Evolutionary conservation across 495 filamentous ascomycete genomes (phyloP).

Genomic region (Penicillium antarcticum): DNA sequence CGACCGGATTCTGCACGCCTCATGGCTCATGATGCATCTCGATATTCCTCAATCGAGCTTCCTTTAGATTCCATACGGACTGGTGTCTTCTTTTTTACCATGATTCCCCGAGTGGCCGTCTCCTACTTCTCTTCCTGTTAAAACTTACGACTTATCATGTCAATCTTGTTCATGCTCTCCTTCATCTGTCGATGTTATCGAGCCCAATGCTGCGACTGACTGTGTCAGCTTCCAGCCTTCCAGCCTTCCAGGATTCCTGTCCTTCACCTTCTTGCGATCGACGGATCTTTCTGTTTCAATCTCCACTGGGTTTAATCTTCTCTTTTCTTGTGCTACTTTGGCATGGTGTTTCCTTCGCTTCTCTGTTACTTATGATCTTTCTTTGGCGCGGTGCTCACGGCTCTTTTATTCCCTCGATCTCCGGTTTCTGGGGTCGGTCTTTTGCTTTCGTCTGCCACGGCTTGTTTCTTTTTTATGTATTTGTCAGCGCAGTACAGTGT

Average conservation of each 20-base stretch:
- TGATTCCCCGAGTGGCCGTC: constrained; percentile 3
- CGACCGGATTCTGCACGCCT: constrained; percentile 21
- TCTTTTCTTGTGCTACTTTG: constrained; percentile 10
- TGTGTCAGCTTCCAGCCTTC: background rate
- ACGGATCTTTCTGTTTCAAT: constrained; percentile 9
- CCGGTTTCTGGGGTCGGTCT: constrained; percentile 12
- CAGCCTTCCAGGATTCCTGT: constrained; percentile 8
- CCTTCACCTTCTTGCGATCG: background rate
- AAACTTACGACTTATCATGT: constrained; percentile 29
- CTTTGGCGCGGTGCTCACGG: constrained; percentile 19
- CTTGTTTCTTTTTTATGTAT: constrained; percentile 9
- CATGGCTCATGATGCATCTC: constrained; percentile 23
- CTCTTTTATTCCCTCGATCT: constrained; percentile 15
- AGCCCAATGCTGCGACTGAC: constrained; percentile 12
- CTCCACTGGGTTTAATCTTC: constrained; percentile 15
- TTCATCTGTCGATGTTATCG: constrained; percentile 23
- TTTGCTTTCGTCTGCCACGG: constrained; percentile 3
- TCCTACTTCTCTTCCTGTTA: constrained; percentile 18
- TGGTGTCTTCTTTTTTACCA: constrained; percentile 12
- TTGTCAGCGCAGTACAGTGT: constrained; percentile 23
- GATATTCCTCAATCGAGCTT: constrained; percentile 19
- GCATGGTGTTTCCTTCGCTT: constrained; percentile 27
- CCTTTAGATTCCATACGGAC: constrained; percentile 11
- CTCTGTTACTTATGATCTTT: constrained; percentile 18
- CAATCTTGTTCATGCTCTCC: constrained; percentile 22